Conservation (phyloP, 257 asterid genomes). For the Petunia secreta region DNA sequence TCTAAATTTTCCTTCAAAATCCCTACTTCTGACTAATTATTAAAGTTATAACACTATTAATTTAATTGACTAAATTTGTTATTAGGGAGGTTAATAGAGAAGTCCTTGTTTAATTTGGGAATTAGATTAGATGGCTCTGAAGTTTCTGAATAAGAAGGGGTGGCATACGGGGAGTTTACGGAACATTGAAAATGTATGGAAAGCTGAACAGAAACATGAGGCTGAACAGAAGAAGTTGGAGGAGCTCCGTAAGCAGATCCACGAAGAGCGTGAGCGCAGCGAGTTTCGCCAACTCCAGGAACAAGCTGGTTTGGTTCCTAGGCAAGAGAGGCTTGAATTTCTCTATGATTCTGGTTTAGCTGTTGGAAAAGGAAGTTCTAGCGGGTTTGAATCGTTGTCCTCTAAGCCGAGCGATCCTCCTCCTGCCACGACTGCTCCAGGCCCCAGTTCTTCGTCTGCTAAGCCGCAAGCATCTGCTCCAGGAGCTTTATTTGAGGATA, state of each 20-base stretch:
- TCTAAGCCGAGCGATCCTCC: constrained; percentile 58
- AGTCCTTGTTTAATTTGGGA: no score
- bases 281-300: constrained; percentile 93
- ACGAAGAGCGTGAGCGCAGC: constrained; percentile 86
- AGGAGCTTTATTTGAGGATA: constrained; percentile 89
- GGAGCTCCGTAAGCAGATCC: constrained; percentile 94
- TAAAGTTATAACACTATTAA: no score
- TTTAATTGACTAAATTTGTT: no score
- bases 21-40: no score
- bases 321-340: constrained; percentile 93
- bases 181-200: constrained; percentile 97
- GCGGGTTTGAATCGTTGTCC: constrained; percentile 64
- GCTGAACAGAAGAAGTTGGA: constrained; percentile 91
- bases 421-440: constrained; percentile 38
- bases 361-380: constrained; percentile 75
- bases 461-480: constrained; percentile 56
- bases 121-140: constrained; percentile 61
- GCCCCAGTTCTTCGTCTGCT: constrained; percentile 47
- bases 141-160: constrained; percentile 96
- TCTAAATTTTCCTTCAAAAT: no score
- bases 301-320: constrained; percentile 92
- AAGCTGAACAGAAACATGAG: constrained; percentile 97
- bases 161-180: constrained; percentile 99
- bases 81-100: no score
- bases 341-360: constrained; percentile 95